Evolutionary conservation across 805 yeast genomes (phyloP).

Genomic region (Candida wancherniae): DNA sequence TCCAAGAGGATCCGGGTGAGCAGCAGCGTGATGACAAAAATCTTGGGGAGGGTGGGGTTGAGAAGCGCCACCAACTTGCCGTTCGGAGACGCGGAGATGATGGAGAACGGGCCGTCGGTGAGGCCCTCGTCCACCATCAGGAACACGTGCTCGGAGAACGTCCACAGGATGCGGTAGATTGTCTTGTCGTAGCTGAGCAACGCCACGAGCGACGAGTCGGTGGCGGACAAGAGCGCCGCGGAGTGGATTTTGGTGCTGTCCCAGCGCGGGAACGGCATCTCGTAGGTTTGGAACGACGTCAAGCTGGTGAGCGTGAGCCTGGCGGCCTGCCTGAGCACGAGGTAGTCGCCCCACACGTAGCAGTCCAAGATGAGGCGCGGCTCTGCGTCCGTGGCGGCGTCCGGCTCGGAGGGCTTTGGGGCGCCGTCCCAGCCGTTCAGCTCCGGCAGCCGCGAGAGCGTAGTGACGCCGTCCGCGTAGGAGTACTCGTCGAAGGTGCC

Average conservation of each 20-base stretch:
- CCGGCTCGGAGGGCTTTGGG: too few species aligned
- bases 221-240: slow-evolving; percentile 13
- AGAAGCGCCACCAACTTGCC: slow-evolving; percentile 50
- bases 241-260: slow-evolving; percentile 20
- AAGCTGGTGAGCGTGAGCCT: slow-evolving; percentile 35
- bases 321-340: slow-evolving; percentile 40
- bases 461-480: slow-evolving; percentile 12
- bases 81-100: slow-evolving; percentile 47
- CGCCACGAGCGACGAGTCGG: slow-evolving; percentile 15
- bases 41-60: slow-evolving; percentile 31
- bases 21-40: slow-evolving; percentile 48
- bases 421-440: too few species aligned
- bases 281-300: slow-evolving; percentile 33
- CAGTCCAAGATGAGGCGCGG: slow-evolving; percentile 22
- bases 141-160: slow-evolving; percentile 18
- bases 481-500: slow-evolving; percentile 58
- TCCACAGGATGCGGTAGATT: slow-evolving; percentile 22
- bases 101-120: slow-evolving; percentile 47
- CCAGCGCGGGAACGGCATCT: slow-evolving; percentile 27
- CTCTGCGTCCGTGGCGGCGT: slow-evolving; percentile 7
- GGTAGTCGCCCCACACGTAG: slow-evolving; percentile 37
- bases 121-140: slow-evolving; percentile 34
- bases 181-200: slow-evolving; percentile 27
- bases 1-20: slow-evolving; percentile 42
- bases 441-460: too few species aligned